Percentiles rank a stretch among this genome's conserved stretches.
These are phyloP conservation scores for Stygiomarasmius scandens DNA, from an alignment of 1,284 basidiomycete genomes.

Conservation along the genomic window DNA sequence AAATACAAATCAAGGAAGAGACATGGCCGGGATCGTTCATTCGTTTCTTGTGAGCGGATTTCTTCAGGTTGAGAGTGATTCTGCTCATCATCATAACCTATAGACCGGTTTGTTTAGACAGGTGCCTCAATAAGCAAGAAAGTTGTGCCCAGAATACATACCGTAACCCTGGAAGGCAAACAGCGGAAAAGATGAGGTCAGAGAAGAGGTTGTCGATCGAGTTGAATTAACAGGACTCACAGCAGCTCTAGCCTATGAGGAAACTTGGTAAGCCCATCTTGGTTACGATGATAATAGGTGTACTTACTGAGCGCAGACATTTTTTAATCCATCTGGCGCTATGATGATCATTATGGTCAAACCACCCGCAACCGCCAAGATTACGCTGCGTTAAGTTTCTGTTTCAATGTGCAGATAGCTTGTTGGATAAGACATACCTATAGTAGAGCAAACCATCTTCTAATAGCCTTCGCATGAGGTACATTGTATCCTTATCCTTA, in stretches of 20 bases:
- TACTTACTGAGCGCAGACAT: conserved; percentile 57
- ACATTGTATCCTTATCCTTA: conserved; percentile 24
- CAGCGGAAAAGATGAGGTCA: conserved; percentile 17
- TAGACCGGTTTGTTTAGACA: conserved; percentile 1
- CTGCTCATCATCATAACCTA: conserved; percentile 57
- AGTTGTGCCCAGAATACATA: not conserved
- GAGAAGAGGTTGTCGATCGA: too few relatives aligned
- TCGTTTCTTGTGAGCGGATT: conserved; percentile 11
- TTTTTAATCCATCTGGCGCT: conserved; percentile 46
- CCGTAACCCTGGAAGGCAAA: conserved; percentile 25
- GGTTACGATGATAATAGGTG: not conserved
- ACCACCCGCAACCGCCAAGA: conserved; percentile 52
- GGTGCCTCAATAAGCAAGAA: not conserved
- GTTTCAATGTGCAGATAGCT: too few relatives aligned
- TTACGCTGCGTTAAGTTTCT: too few relatives aligned
- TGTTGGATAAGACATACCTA: conserved; percentile 36
- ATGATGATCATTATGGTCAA: conserved; percentile 54
- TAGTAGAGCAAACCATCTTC: conserved; percentile 59
- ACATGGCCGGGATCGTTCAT: not conserved
- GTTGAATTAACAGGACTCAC: conserved; percentile 39
- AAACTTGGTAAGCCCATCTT: too few relatives aligned
- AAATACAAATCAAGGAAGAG: not conserved
- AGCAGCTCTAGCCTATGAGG: conserved; percentile 47
- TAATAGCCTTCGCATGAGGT: conserved; percentile 47
- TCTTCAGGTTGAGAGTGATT: conserved; percentile 50